Base-by-base conservation (phyloP, 2,329 filamentous ascomycete genomes). In the Apiospora phragmitis region DNA sequence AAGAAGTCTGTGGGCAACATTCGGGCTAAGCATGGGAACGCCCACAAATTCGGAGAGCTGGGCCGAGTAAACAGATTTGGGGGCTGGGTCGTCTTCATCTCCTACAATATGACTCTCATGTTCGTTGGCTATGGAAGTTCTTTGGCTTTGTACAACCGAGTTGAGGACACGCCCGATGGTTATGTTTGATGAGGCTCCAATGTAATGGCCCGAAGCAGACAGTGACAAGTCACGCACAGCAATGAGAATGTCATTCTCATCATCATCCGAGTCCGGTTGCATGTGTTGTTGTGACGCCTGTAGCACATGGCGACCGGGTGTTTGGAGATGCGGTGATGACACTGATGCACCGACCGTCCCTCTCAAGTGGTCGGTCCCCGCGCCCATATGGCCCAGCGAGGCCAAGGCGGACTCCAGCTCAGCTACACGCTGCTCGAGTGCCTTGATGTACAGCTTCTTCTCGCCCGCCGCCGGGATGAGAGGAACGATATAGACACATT, bases 401-500 rank as follows among this genome's bases (percentile, higher is more conserved):
- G 75, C 69, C 16, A 79, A 73, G 43, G 72, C 75, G 1, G 74
- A 72, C 68, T 79, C 77, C 35, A 79, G 72, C 65, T 78, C 77
- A 8, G 76, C 73, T 35, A 79, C 72, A 4, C 77, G 74, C 65
- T 78, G 74, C 68, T 78, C 77, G 4, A 79, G 74, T 21, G 76
- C 76, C 67, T 75, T 78, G 71, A 77, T 77, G 68, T 76, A 77
- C 0, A 78, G 70, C 42, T 78, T 78, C 73, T 78, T 79, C 71
- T 79, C 77, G 4, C 77, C 77, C 0, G 77, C 77, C 6, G 77
- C 77, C 16, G 77, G 77, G n/a, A 78, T 76, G 16, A 78, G 73
- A 1, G 77, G 77, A 12, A 79, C 76, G 51, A 79, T 74, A 55
- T 79, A 79, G n/a, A 77, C 77, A 68, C 77, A 79, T 70, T 79